Evolutionary conservation across 805 yeast species (phyloP).

Genomic region (Saccharomyces paradoxus): DNA sequence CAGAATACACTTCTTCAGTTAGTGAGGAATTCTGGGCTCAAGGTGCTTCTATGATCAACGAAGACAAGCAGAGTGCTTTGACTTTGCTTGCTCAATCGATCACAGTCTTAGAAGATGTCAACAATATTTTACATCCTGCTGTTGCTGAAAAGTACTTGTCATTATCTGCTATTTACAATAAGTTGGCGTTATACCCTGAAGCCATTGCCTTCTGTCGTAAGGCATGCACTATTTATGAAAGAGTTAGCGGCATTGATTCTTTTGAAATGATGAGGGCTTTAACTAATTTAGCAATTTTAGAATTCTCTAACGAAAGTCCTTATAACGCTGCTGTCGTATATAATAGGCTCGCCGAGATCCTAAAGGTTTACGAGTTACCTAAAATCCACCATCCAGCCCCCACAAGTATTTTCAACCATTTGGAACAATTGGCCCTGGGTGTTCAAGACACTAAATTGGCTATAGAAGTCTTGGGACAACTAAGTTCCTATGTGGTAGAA

Average conservation of each 20-base stretch:
- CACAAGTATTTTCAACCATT: slow-evolving; percentile 42
- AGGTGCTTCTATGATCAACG: slow-evolving; percentile 37
- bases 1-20: slow-evolving; percentile 55
- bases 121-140: slow-evolving; percentile 72
- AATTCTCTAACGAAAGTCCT: slow-evolving; percentile 50
- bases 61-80: slow-evolving; percentile 49
- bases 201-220: slow-evolving; percentile 61
- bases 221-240: slow-evolving; percentile 66
- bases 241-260: slow-evolving; percentile 74
- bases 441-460: slow-evolving; percentile 51
- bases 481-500: slow-evolving; percentile 42
- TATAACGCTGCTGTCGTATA: slow-evolving; percentile 56
- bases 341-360: slow-evolving; percentile 46
- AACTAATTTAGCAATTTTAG: slow-evolving; percentile 67
- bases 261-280: slow-evolving; percentile 64
- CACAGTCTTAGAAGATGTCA: slow-evolving; percentile 69
- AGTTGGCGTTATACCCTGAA: slow-evolving; percentile 44
- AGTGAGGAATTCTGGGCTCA: slow-evolving; percentile 71
- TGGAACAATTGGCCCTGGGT: slow-evolving; percentile 50
- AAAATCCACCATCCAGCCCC: slow-evolving; percentile 60
- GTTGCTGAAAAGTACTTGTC: slow-evolving; percentile 63
- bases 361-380: slow-evolving; percentile 36
- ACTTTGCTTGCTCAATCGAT: slow-evolving; percentile 62
- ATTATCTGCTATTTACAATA: slow-evolving; percentile 60
- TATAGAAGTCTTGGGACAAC: slow-evolving; percentile 42